Base-by-base conservation (phyloP, 805 yeast species). In the Yarrowia alimentaria region DNA sequence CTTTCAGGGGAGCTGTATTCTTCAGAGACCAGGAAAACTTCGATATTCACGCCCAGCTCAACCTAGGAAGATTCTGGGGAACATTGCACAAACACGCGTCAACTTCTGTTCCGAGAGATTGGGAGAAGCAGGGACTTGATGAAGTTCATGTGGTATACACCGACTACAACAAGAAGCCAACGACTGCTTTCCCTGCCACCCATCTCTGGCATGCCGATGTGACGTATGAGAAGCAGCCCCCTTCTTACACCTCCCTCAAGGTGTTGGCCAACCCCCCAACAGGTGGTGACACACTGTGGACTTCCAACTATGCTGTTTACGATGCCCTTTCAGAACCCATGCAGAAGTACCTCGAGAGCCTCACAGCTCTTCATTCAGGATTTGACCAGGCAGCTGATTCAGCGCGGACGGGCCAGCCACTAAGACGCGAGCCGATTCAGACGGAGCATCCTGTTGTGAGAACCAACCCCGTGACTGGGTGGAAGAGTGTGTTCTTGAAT, bases 251-350 rank as follows among this genome's bases (percentile, higher is more conserved):
- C 0, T 69, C 75, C 32, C 69, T 78, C 57, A 65, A 76, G 24
- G 72, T 76, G 13, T 66, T 77, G 47, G 77, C 76, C 38, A 65
- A 68, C 13, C 88, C 78, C 9, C 77, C 74, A 12, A 64, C 78
- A 22, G 87, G 89, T 45, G 87, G 87, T 57, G 88, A 81, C 61
- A 81, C 83, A 8, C 67, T 80, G 35, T 81, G 80, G 60, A 73
- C 83, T 8, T 81, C 79, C 59, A 69, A 77, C 14, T 69, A 72
- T 24, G 85, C 79, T 60, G 85, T 85, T 6, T 81, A 78, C 64
- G 75, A 78, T 48, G 68, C 86, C 59, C 69, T 81, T 53, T 81
- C 86, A 0, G 82, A 82, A 20, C 72, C 68, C n/a, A 72, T 80
- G 66, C 72, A 78, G 60, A 65, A 75, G 56, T 67, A 78, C 57